phyloP scores from a whole-genome alignment of 1,284 basidiomycete species.

The Cryptococcus sp. region DNA sequence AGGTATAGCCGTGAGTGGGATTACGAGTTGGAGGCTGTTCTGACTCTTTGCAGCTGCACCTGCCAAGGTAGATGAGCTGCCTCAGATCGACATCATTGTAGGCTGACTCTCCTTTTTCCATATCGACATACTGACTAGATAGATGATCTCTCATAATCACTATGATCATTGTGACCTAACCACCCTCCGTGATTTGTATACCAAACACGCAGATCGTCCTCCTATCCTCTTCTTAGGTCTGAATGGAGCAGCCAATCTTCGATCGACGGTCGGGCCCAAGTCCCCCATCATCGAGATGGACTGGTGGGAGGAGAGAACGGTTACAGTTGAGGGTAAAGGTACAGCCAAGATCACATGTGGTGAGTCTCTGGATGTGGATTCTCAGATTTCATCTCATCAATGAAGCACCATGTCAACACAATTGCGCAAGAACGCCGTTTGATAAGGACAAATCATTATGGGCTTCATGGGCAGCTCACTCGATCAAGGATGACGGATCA shows the following conservation, averaged over 20 bases:
- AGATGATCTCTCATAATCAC: conserved; percentile 58
- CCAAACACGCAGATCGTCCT: conserved; percentile 38
- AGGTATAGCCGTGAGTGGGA: conserved; percentile 54
- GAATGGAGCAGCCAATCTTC: conserved; percentile 54
- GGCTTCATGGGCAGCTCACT: conserved; percentile 58
- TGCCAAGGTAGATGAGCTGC: conserved; percentile 58
- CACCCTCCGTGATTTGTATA: conserved; percentile 51
- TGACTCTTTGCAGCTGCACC: conserved; percentile 51
- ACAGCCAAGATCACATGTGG: conserved; percentile 30
- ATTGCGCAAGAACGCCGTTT: conserved; percentile 51
- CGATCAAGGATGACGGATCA: neutral
- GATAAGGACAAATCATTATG: conserved; percentile 59
- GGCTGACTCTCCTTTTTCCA: conserved; percentile 40
- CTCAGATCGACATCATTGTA: conserved; percentile 61
- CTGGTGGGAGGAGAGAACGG: conserved; percentile 58
- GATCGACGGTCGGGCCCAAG: conserved; percentile 37
- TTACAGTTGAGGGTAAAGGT: conserved; percentile 28
- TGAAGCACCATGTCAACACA: conserved; percentile 54
- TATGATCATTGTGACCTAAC: conserved; percentile 62
- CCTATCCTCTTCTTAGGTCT: conserved; percentile 63
- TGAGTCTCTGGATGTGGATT: conserved; percentile 10
- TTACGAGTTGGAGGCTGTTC: neutral
- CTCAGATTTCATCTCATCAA: neutral
- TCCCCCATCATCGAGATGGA: conserved; percentile 58
- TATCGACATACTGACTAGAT: neutral